Evolutionary conservation across 306 rosid genomes (phyloP).

Genomic region (Delonix regia): DNA sequence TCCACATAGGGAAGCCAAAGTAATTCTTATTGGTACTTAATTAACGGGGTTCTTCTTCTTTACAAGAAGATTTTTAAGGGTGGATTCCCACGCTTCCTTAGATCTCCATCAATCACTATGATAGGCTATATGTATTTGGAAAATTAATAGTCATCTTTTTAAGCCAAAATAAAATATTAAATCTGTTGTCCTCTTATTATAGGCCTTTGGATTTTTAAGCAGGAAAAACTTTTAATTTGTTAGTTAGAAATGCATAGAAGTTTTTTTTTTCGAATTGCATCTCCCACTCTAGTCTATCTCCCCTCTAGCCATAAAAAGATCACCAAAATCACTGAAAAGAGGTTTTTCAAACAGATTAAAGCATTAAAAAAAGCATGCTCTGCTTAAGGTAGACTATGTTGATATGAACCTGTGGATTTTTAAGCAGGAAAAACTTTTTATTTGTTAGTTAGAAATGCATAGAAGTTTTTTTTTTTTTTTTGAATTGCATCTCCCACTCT

Average conservation of each 20-base stretch:
- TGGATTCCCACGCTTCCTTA: no score
- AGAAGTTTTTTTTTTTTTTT: neutral
- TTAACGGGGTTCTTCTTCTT: no score
- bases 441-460: neutral
- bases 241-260: neutral
- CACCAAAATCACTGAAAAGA: neutral
- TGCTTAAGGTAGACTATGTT: neutral
- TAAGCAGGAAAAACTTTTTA: neutral
- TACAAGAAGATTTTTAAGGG: no score
- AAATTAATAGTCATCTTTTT: neutral
- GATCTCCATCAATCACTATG: no score
- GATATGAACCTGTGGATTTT: neutral
- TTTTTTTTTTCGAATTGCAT: neutral
- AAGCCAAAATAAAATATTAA: neutral
- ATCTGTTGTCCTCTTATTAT: neutral
- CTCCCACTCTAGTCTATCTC: neutral
- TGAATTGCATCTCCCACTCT: neutral
- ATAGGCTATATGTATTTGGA: neutral
- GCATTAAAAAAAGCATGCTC: neutral
- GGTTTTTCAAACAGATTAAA: neutral
- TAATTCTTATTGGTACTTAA: no score
- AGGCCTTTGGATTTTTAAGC: neutral
- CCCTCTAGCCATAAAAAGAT: neutral
- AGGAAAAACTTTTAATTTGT: neutral
- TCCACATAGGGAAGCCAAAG: no score